Evolutionary conservation across 148 eudicot species (phyloP).

Genomic region (Heliamphora exappendiculata): DNA sequence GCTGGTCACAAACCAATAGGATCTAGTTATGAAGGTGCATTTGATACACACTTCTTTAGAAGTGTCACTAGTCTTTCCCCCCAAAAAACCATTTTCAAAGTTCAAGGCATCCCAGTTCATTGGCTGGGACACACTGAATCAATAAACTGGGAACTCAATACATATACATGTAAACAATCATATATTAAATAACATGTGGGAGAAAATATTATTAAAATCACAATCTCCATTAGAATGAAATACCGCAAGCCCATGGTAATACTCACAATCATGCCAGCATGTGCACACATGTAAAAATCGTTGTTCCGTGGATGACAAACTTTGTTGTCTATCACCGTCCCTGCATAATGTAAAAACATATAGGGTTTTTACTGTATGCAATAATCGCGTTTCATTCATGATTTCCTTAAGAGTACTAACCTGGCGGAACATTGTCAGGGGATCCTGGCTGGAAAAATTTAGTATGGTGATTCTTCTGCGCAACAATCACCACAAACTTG

Average conservation of each 20-base stretch:
- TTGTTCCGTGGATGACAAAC: conserved; percentile 83
- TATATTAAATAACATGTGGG: too few relatives aligned
- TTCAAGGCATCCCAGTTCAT: background rate
- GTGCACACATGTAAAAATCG: conserved; percentile 88
- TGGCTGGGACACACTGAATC: background rate
- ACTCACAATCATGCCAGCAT: conserved; percentile 95
- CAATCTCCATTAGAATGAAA: background rate
- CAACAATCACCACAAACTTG: conserved; percentile 68
- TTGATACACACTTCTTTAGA: too few relatives aligned
- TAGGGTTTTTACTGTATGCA: background rate
- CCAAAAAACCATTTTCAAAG: background rate
- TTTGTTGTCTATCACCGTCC: conserved; percentile 82
- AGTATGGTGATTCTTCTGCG: conserved; percentile 90
- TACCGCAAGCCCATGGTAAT: background rate
- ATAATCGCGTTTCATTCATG: background rate
- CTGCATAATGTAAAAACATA: conserved; percentile 26
- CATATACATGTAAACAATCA: background rate
- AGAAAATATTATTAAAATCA: too few relatives aligned
- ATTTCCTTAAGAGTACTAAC: conserved; percentile 24
- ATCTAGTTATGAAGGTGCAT: too few relatives aligned
- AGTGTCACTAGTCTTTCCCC: too few relatives aligned
- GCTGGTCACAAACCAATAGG: too few relatives aligned
- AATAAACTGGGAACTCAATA: background rate
- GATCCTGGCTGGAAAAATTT: conserved; percentile 70
- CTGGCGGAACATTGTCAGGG: conserved; percentile 91